These are phyloP conservation scores for Paramecium bursaria DNA, from an alignment of 73 alveolate species.

Conservation along the genomic window DNA sequence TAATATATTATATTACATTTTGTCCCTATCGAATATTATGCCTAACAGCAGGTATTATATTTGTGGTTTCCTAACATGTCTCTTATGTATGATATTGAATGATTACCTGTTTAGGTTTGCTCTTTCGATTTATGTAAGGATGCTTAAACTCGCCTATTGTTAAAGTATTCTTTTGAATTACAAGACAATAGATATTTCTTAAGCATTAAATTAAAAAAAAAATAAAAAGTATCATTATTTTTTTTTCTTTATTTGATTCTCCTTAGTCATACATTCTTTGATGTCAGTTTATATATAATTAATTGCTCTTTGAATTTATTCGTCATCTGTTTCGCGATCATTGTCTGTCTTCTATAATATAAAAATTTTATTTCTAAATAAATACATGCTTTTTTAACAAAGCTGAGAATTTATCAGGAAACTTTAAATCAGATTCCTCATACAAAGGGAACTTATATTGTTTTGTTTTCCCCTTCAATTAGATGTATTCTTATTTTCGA, in stretches of 20 bases:
- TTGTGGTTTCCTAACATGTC: no score
- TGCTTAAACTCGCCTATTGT: background rate
- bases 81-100: no score
- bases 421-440: conserved; percentile 40
- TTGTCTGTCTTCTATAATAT: conserved; percentile 34
- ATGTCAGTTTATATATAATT: conserved; percentile 31
- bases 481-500: no score
- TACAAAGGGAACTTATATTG: no score
- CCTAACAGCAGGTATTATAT: background rate
- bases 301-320: conserved; percentile 33
- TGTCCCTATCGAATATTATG: conserved; percentile 1
- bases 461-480: no score
- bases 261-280: conserved; percentile 35
- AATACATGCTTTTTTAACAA: conserved; percentile 34
- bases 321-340: conserved; percentile 42
- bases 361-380: background rate
- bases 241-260: conserved; percentile 28
- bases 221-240: conserved; percentile 21
- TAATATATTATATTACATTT: background rate
- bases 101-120: no score
- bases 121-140: no score
- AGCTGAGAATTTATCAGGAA: conserved; percentile 41
- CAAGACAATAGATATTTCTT: conserved; percentile 30
- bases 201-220: conserved; percentile 53
- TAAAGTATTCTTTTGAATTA: conserved; percentile 30